Evolutionary conservation across 257 asterid species (phyloP).

Genomic region (Solanum chilense): DNA sequence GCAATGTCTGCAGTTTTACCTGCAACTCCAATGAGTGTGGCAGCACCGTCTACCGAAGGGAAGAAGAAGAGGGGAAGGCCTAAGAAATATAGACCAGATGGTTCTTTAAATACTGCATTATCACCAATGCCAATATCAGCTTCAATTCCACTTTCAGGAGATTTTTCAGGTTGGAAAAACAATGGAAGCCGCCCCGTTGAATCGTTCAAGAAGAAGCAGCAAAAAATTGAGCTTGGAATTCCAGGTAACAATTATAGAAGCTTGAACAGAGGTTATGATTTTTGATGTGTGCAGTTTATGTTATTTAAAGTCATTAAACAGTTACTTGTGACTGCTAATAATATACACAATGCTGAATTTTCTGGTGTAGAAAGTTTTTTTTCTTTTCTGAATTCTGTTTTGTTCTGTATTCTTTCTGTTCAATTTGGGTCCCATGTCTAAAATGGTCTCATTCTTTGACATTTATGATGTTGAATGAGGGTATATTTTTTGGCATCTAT

Average conservation of each 20-base stretch:
- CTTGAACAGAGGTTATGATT: not conserved
- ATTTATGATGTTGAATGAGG: not conserved
- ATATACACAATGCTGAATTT: constrained; percentile 26
- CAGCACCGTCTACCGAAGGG: constrained; percentile 11
- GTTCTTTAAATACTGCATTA: constrained; percentile 35
- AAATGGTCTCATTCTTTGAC: constrained; percentile 14
- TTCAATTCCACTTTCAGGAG: constrained; percentile 81
- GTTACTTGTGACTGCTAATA: not conserved
- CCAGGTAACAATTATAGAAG: constrained; percentile 29
- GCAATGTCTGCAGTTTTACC: constrained; percentile 26
- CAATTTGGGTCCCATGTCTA: constrained; percentile 21
- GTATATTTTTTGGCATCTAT: not conserved
- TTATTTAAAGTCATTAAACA: not conserved
- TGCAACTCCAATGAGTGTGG: constrained; percentile 7
- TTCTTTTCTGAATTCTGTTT: constrained; percentile 12
- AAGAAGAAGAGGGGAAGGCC: constrained; percentile 86
- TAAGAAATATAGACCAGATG: constrained; percentile 66
- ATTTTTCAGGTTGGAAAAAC: constrained; percentile 59
- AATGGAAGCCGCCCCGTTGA: constrained; percentile 34
- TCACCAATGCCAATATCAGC: constrained; percentile 98
- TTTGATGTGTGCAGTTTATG: not conserved
- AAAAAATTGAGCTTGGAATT: constrained; percentile 40
- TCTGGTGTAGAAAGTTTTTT: constrained; percentile 9
- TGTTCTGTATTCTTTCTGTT: constrained; percentile 13
- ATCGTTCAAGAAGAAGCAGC: constrained; percentile 57